Base-by-base conservation (phyloP, 768 basidiomycete genomes). In the Lanmaoa pseudosensibilis region DNA sequence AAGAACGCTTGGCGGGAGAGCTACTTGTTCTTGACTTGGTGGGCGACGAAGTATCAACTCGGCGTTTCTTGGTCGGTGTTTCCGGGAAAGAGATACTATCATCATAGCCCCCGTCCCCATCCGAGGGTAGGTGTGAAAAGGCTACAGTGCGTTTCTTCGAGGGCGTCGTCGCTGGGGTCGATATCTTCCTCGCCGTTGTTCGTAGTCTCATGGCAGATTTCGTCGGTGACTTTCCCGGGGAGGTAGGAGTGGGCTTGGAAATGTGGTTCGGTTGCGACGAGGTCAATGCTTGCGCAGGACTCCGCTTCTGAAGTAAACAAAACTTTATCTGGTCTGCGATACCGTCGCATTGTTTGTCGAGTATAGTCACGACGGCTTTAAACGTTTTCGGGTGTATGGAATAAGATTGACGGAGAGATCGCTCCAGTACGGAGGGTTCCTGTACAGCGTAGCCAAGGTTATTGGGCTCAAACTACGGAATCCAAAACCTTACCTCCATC, bases 61-160 rank as follows among this genome's bases (percentile, higher is more conserved):
- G 78, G 37, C 71, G 70, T 60, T 69, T 77, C 58, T 81, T 80
- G 34, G 71, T 74, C 0, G 80, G 80, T 6, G 80, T 76, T 49
- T 72, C 69, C 5, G 77, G 76, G 52, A 75, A 52, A 56, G 71
- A 27, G 27, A 69, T 39, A 21, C 68, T 16, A 50, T 74, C 43
- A 64, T 76, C 54, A 54, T 66, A 50, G 64, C 70, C n/a, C n/a
- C 57, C 33, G 6, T 47, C 30, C 2, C 36, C 58, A 49, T 64
- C 46, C 8, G 55, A 44, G 19, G 61, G 61, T 10, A 46, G 19
- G 13, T 32, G 52, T 4, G 56, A 52, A 12, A 69, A 66, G 4
- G 48, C 49, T 3, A 70, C 60, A 2, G 39, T 38, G 9, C 74
- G 77, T 64, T 80, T 82, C 56, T 3, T 68, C 55, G 52, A 72